Conservation (phyloP, 805 yeast species). For the Barnettozyma sucrosica region DNA sequence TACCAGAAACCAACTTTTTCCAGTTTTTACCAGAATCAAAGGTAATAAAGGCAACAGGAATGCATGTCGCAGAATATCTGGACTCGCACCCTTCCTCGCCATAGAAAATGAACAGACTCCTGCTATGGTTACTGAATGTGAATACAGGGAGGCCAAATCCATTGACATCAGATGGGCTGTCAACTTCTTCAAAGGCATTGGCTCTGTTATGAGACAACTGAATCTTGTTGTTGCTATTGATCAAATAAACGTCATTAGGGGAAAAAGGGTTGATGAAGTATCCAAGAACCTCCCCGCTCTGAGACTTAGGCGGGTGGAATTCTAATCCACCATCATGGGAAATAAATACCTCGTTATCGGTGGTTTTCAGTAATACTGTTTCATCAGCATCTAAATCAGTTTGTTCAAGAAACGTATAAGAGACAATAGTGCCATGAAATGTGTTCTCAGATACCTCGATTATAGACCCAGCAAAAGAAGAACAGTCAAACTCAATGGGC, state of each 20-base stretch:
- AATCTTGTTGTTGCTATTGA: conserved; percentile 19
- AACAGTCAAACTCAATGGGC: conserved; percentile 14
- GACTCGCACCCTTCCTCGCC: conserved; percentile 52
- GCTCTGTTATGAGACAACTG: conserved; percentile 71
- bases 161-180: conserved; percentile 39
- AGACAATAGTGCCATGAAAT: conserved; percentile 47
- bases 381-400: conserved; percentile 41
- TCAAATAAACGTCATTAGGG: conserved; percentile 37
- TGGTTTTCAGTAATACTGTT: conserved; percentile 55
- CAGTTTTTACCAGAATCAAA: conserved; percentile 62
- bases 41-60: conserved; percentile 53
- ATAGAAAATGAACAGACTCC: conserved; percentile 56
- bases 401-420: conserved; percentile 53
- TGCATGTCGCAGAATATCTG: conserved; percentile 35
- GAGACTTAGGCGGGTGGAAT: conserved; percentile 10
- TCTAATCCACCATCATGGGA: conserved; percentile 47
- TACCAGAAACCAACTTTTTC: conserved; percentile 43
- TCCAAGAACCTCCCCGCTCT: conserved; percentile 37
- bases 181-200: conserved; percentile 32
- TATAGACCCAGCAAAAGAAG: conserved; percentile 22
- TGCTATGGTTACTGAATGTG: conserved; percentile 52
- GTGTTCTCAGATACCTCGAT: conserved; percentile 29
- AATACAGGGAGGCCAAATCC: conserved; percentile 42
- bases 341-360: conserved; percentile 44
- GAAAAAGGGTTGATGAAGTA: conserved; percentile 53